Evolutionary conservation across 2,329 filamentous ascomycete genomes (phyloP).

Genomic region (Ceratocystis harringtonii): DNA sequence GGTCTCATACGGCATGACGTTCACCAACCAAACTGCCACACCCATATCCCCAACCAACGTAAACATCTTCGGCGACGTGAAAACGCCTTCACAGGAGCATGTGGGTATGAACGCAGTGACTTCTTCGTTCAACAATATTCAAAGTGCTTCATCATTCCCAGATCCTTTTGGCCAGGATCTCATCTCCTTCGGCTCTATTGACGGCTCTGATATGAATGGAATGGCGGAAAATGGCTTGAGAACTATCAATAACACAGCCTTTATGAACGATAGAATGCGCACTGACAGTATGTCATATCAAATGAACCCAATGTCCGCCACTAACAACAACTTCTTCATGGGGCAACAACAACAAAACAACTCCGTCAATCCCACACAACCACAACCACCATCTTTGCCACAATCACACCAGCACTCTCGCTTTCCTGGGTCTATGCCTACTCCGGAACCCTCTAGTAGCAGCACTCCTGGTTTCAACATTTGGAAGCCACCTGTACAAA

Average conservation of each 20-base stretch:
- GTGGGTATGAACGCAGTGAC: neutral
- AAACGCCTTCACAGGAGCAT: neutral
- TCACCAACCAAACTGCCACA: neutral
- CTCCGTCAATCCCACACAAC: neutral
- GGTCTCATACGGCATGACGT: conserved; percentile 2
- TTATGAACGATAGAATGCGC: conserved; percentile 4
- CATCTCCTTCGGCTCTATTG: conserved; percentile 6
- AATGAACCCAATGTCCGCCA: neutral
- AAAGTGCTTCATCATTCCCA: neutral
- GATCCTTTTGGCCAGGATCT: conserved; percentile 7
- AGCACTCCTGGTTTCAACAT: conserved; percentile 22
- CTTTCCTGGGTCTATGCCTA: conserved; percentile 1
- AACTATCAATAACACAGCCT: neutral
- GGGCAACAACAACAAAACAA: conserved; percentile 11
- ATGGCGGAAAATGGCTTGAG: neutral
- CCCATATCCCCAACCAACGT: neutral
- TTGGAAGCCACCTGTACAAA: conserved; percentile 27
- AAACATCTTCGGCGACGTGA: neutral
- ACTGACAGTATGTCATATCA: conserved; percentile 5
- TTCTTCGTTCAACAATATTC: neutral
- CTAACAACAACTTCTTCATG: conserved; percentile 10
- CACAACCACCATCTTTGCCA: conserved; percentile 7
- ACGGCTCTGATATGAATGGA: neutral
- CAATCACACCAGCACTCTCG: conserved; percentile 2
- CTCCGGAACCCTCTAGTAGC: neutral